Base-by-base conservation (phyloP, 2,329 filamentous ascomycete species). In the Monilinia polystroma region DNA sequence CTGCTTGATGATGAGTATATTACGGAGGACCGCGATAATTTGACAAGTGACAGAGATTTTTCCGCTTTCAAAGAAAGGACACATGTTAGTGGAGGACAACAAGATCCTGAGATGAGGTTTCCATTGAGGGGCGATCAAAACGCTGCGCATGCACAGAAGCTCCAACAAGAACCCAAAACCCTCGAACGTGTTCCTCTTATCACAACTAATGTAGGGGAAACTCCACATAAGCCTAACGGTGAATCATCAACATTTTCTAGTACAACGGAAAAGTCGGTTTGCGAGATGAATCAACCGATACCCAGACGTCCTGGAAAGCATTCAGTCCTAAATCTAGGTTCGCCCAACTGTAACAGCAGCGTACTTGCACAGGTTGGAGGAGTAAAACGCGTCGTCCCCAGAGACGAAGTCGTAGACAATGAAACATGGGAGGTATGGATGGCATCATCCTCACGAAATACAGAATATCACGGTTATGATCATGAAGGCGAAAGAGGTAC, bases 361-460 rank as follows among this genome's bases (percentile, higher is more conserved):
- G 70, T 70, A 29, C 53, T 70, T 38, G 74, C 71, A 18, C 70
- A 75, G 52, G 64, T 75, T 47, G 74, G 74, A 56, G 63, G 60
- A 45, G 43, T 38, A 16, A 68, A 68, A 35, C 41, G 67, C 18
- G 62, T 67, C 4, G 59, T 74, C 12, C 67, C 70, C 18, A 68
- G 67, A 38, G 73, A 73, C 18, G 71, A 75, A 62, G 38, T 66
- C n/a, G 11, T 70, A 16, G 71, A 76, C 12, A 72, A 76, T 52
- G 68, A 75, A 7, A 66, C 70, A 52, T 76, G 75, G 75, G 67
- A 72, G 53, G 70, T 67, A n/a, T 76, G 74, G 75, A 67, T 73
- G 35, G 66, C 57, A 26, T 26, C 65, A 35, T 20, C 47, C 56
- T 23, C 55, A 43, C 49, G 57, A 23, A 52, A 7, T n/a, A 41